Conservation (phyloP, 805 yeast species). For the Hanseniaspora mollemarum region DNA sequence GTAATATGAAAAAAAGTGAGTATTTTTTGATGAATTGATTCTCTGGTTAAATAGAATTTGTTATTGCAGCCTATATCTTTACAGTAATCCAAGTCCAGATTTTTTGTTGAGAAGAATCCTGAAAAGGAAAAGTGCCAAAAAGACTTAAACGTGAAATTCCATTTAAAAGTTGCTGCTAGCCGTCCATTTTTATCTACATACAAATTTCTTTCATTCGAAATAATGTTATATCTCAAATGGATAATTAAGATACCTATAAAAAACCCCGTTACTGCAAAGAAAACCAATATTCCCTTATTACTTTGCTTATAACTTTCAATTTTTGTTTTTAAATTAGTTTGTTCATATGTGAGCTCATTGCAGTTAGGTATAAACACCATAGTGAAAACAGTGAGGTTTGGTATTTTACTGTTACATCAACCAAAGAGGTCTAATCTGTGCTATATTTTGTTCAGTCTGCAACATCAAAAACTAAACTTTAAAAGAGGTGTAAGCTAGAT, state of each 20-base stretch:
- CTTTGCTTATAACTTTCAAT: no score
- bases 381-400: no score
- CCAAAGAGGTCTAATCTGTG: no score
- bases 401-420: no score
- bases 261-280: not conserved
- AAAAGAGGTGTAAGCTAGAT: no score
- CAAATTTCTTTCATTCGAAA: not conserved
- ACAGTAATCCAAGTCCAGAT: not conserved
- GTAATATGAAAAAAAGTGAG: not conserved
- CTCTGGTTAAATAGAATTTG: not conserved
- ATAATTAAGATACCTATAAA: not conserved
- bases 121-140: not conserved
- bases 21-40: not conserved
- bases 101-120: not conserved
- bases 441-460: no score
- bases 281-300: no score
- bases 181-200: slow-evolving; percentile 3
- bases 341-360: no score
- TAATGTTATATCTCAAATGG: not conserved
- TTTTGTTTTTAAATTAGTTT: no score
- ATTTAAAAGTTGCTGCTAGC: not conserved
- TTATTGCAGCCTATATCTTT: not conserved
- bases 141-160: not conserved
- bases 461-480: no score
- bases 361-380: no score